Conservation (phyloP, 1,284 basidiomycete species). For the Microbotryomycetes sp. region DNA sequence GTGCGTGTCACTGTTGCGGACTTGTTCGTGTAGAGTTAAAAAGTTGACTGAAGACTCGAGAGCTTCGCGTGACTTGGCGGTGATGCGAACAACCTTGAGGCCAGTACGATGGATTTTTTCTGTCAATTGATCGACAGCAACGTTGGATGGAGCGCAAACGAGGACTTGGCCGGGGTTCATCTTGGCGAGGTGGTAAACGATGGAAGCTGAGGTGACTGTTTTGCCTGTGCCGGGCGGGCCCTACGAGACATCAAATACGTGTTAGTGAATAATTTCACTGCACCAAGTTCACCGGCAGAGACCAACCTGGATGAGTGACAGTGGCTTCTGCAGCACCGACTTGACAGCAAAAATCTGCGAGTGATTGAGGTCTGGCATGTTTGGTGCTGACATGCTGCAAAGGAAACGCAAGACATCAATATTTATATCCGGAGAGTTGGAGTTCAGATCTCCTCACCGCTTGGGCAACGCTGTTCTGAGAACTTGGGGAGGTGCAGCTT, state of each 20-base stretch:
- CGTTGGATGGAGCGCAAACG: constrained; percentile 97
- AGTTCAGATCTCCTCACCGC: constrained; percentile 50
- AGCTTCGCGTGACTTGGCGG: constrained; percentile 95
- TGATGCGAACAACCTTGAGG: constrained; percentile 92
- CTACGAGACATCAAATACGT: constrained; percentile 34
- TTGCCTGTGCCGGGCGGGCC: constrained; percentile 98
- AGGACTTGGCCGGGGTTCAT: constrained; percentile 99
- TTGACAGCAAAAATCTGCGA: constrained; percentile 99
- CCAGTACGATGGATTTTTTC: constrained; percentile 98
- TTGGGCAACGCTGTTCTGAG: constrained; percentile 85
- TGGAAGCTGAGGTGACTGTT: constrained; percentile 98
- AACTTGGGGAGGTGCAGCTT: constrained; percentile 75
- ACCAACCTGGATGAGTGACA: constrained; percentile 78
- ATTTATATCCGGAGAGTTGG: background rate
- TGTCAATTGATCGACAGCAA: constrained; percentile 97
- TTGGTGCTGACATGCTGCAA: constrained; percentile 79
- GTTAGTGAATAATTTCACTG: background rate
- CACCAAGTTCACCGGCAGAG: too few species aligned
- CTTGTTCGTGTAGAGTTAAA: constrained; percentile 94
- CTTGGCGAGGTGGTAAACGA: constrained; percentile 96
- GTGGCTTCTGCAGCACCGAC: constrained; percentile 95
- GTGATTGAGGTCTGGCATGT: constrained; percentile 95
- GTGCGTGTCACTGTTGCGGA: constrained; percentile 82
- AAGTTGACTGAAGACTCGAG: constrained; percentile 89
- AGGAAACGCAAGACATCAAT: too few species aligned